A percentile compares a stretch with the other conserved stretches of the same genome.
Conservation (phyloP, 1,284 basidiomycete genomes). For the Sporisorium sorghi region DNA sequence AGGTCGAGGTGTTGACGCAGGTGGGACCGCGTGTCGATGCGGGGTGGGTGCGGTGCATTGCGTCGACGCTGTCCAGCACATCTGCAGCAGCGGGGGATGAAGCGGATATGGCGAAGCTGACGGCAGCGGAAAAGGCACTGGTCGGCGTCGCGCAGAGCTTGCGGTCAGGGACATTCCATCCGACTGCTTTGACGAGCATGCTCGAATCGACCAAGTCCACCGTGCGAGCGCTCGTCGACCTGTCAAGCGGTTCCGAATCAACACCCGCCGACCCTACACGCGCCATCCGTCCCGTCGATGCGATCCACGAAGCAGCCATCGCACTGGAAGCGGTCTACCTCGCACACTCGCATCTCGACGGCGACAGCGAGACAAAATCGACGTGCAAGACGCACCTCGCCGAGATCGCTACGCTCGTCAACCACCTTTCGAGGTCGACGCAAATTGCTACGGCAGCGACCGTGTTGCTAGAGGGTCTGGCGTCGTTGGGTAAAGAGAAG, state of each 20-base stretch:
- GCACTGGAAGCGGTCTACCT: slow-evolving; percentile 34
- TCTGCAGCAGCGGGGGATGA: neutral
- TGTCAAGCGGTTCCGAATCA: neutral
- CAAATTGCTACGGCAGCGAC: neutral
- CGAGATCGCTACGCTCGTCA: slow-evolving; percentile 37
- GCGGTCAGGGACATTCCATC: slow-evolving; percentile 1
- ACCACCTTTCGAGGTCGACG: slow-evolving; percentile 25
- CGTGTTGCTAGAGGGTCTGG: slow-evolving; percentile 24
- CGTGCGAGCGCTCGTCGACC: slow-evolving; percentile 9
- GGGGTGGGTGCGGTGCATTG: slow-evolving; percentile 27
- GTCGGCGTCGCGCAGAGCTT: slow-evolving; percentile 6
- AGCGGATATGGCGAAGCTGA: slow-evolving; percentile 18
- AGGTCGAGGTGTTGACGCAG: slow-evolving; percentile 32
- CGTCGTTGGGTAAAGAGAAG: slow-evolving; percentile 16
- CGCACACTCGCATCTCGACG: neutral
- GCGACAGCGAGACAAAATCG: slow-evolving; percentile 11
- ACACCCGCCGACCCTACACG: neutral
- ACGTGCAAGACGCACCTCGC: slow-evolving; percentile 31
- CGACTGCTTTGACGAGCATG: neutral
- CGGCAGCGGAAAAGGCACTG: slow-evolving; percentile 15
- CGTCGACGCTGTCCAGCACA: slow-evolving; percentile 5
- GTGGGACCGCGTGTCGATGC: slow-evolving; percentile 24
- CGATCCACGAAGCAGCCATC: slow-evolving; percentile 18
- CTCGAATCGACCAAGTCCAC: slow-evolving; percentile 26
- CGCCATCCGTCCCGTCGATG: slow-evolving; percentile 27